Evolutionary conservation across 2,329 filamentous ascomycete genomes (phyloP).

Genomic region (Fusarium multiceps): DNA sequence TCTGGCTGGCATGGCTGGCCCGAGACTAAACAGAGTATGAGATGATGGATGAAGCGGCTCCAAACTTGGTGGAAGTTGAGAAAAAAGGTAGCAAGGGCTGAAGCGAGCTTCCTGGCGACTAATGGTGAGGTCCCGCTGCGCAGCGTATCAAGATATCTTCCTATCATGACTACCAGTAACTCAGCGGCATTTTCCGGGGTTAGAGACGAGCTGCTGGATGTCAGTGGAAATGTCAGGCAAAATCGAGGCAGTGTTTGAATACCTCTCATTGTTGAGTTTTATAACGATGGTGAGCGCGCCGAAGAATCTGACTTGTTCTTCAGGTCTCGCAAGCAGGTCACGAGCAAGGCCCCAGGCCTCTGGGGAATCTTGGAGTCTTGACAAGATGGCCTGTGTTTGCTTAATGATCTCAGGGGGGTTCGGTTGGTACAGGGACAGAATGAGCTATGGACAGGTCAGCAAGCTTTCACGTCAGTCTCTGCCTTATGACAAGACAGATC

Average conservation of each 20-base stretch:
- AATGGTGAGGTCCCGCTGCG: slow-evolving; percentile 65
- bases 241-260: background rate
- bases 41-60: slow-evolving; percentile 71
- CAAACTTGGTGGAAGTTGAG: slow-evolving; percentile 76
- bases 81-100: slow-evolving; percentile 81
- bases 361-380: slow-evolving; percentile 80
- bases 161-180: slow-evolving; percentile 69
- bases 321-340: slow-evolving; percentile 73
- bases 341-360: slow-evolving; percentile 90
- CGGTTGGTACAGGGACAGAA: slow-evolving; percentile 65
- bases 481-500: background rate
- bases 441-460: slow-evolving; percentile 52
- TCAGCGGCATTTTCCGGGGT: slow-evolving; percentile 67
- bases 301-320: slow-evolving; percentile 87
- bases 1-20: slow-evolving; percentile 39
- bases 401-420: slow-evolving; percentile 61
- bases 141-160: slow-evolving; percentile 70
- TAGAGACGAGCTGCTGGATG: slow-evolving; percentile 57
- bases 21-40: slow-evolving; percentile 65
- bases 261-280: slow-evolving; percentile 94
- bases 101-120: slow-evolving; percentile 79
- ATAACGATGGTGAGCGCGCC: slow-evolving; percentile 92
- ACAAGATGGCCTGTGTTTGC: slow-evolving; percentile 76
- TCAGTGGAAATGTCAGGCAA: background rate
- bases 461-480: background rate